phyloP scores from a whole-genome alignment of 139 green algal species.

The Auxenochlorella pyrenoidosa region DNA sequence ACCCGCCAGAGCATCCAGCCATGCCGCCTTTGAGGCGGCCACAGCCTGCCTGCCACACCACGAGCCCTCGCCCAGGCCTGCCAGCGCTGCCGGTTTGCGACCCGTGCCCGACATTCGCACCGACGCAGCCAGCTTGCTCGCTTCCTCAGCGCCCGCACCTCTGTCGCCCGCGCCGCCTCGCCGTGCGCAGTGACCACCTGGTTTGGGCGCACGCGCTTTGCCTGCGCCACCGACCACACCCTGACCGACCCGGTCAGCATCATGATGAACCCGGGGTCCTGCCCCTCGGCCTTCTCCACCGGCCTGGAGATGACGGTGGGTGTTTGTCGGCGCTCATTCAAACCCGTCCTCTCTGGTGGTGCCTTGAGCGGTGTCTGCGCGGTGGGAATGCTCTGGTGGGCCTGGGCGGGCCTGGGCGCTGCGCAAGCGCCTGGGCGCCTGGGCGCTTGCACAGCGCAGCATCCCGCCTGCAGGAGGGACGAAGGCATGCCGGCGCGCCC shows the following conservation, averaged over 20 bases:
- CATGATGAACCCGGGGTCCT: slow-evolving; percentile 48
- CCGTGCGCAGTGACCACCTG: slow-evolving; percentile 74
- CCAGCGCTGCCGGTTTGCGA: no score
- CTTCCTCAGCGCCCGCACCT: no score
- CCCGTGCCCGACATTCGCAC: no score
- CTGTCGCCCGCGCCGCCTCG: no score
- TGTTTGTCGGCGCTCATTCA: not conserved
- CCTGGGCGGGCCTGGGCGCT: no score
- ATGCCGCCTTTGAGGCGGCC: not conserved
- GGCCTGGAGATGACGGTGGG: slow-evolving; percentile 57
- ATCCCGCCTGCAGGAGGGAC: no score
- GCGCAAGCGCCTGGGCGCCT: no score
- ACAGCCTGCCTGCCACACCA: not conserved
- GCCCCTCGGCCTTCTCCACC: slow-evolving; percentile 51
- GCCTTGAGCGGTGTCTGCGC: no score
- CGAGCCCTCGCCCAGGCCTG: not conserved
- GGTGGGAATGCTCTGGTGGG: no score
- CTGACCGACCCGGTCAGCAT: slow-evolving; percentile 54
- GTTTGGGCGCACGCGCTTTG: slow-evolving; percentile 74
- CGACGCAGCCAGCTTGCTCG: no score
- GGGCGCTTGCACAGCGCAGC: no score
- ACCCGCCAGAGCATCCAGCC: not conserved
- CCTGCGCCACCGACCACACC: slow-evolving; percentile 44
- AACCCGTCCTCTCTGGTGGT: no score
- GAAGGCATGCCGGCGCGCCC: not conserved